Conservation (phyloP, 2,329 filamentous ascomycete genomes). For the Aspergillus jensenii region DNA sequence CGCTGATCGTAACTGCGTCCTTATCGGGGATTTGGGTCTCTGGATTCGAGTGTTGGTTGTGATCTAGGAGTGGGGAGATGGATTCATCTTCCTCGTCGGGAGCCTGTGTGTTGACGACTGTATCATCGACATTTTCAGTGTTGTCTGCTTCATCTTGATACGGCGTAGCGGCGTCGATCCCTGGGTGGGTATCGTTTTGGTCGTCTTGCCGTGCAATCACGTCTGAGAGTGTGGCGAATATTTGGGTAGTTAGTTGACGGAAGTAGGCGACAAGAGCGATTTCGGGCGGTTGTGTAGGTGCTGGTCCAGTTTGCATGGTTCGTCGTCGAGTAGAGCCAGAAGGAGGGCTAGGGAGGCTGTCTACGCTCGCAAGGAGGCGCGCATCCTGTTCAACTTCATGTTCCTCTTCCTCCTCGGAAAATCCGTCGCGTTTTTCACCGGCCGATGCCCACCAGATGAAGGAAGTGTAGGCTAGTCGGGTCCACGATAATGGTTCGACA, state of each 20-base stretch:
- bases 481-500: conserved; percentile 60
- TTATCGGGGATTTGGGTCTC: conserved; percentile 14
- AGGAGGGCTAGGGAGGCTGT: conserved; percentile 31
- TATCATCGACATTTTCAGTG: not conserved
- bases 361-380: conserved; percentile 38
- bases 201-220: conserved; percentile 44
- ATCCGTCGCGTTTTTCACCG: conserved; percentile 57
- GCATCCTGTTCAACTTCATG: conserved; percentile 45
- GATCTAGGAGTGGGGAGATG: conserved; percentile 24
- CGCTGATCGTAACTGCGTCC: conserved; percentile 38
- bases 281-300: conserved; percentile 41
- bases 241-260: conserved; percentile 47
- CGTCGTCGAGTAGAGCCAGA: conserved; percentile 25
- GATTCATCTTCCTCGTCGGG: conserved; percentile 29
- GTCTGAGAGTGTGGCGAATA: conserved; percentile 46
- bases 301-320: conserved; percentile 28
- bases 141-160: conserved; percentile 20
- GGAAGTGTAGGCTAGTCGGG: conserved; percentile 59
- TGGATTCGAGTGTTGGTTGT: conserved; percentile 2
- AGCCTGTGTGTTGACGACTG: conserved; percentile 22
- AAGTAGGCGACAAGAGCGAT: conserved; percentile 52
- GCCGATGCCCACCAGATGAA: conserved; percentile 70
- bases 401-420: conserved; percentile 54
- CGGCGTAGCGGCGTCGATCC: conserved; percentile 10
- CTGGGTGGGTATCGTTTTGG: conserved; percentile 17